Evolutionary conservation across 2,329 filamentous ascomycete genomes (phyloP), one percentile per base, ranked within the genome.

Genomic region (Neonectria neomacrospora): DNA sequence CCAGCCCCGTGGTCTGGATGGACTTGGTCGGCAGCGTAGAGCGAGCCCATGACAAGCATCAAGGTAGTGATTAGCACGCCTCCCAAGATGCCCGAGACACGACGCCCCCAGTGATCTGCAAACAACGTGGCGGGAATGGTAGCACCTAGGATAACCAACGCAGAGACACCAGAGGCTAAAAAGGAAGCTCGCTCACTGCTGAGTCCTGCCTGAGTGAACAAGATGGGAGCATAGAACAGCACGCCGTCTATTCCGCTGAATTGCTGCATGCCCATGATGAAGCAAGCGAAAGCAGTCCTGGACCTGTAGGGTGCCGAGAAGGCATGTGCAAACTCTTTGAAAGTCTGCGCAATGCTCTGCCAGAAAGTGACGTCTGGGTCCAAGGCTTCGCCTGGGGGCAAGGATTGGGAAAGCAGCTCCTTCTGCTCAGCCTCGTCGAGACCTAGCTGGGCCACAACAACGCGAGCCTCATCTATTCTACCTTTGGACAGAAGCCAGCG

Each of bases 201-300:
- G 2, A 90, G 79, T 0, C 88, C 88, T 0, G 88, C 86, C 59
- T 88, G 85, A 20, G 82, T 78, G 67, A 90, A 90, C 0, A 90
- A 76, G 0, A 85, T 78, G 0, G 88, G 88, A 0, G 87, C 86
- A 59, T 90, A 90, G 65, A 87, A 88, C 2, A 89, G 77, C 0
- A 90, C 82, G 0, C 86, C 87, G 39, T 90, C 87, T 41, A 90
- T 89, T 0, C 88, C 87, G 18, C 79, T 83, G 11, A 89, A 78
- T 51, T 90, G 88, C 61, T 88, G 84, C 77, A 88, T 84, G 0
- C 78, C 83, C 79, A 90, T 82, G 22, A 90, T 74, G 61, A 89
- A 89, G 7, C 85, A 81, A 1, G 82, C 87, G 18, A 89, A 81
- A 0, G 80, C 71, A 1, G 84, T 86, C 2, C 83, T 80, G 1